These are phyloP conservation scores for Allomyces javanicus DNA, from an alignment of 192 early-diverging fungal genomes.

Conservation along the genomic window DNA sequence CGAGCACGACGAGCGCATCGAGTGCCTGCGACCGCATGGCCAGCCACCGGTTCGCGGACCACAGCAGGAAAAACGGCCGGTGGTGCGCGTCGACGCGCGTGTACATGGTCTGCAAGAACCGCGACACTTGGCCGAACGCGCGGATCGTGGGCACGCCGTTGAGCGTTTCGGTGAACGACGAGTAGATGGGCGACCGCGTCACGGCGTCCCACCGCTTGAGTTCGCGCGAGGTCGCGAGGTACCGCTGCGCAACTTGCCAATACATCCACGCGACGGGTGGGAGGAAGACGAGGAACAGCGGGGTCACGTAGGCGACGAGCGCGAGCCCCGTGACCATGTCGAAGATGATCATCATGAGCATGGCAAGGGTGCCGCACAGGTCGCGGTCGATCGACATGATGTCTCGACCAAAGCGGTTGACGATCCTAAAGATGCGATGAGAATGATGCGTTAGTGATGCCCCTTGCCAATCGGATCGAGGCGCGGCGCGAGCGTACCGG, in stretches of 20 bases:
- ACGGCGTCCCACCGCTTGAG: constrained; percentile 73
- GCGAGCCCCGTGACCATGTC: constrained; percentile 9
- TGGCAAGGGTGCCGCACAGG: constrained; percentile 26
- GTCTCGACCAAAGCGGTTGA: constrained; percentile 84
- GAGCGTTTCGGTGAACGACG: constrained; percentile 66
- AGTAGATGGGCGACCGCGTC: constrained; percentile 53
- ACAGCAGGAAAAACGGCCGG: constrained; percentile 69
- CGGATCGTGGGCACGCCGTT: constrained; percentile 61
- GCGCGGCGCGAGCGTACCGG: constrained; percentile 6
- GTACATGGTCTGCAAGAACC: constrained; percentile 41
- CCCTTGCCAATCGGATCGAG: too few relatives aligned
- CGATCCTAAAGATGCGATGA: constrained; percentile 20
- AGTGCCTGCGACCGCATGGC: constrained; percentile 62
- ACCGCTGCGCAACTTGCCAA: constrained; percentile 40
- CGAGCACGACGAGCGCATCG: constrained; percentile 55
- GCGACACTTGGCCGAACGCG: constrained; percentile 51
- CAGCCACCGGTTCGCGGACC: constrained; percentile 76
- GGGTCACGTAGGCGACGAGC: constrained; percentile 26
- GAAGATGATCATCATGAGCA: constrained; percentile 36
- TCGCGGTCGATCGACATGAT: constrained; percentile 62
- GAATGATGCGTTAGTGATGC: constrained; percentile 16
- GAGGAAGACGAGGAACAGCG: constrained; percentile 51
- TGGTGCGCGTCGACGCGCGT: constrained; percentile 59
- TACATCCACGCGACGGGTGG: constrained; percentile 46
- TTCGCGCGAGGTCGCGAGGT: constrained; percentile 61